Conservation (phyloP, 495 filamentous ascomycete species). For the Tuber indicum region DNA sequence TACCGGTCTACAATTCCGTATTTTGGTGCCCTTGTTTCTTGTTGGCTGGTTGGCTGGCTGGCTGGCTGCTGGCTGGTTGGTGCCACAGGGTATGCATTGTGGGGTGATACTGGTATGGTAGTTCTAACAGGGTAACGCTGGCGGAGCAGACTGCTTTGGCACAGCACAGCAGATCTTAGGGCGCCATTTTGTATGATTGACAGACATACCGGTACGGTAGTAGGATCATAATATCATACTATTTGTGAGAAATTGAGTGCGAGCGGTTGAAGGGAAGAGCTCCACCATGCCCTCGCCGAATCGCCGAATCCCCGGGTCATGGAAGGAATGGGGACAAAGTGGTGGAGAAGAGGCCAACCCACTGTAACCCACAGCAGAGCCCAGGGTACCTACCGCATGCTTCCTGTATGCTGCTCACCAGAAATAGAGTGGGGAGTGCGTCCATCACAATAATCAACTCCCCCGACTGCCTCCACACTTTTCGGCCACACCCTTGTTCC, state of each 20-base stretch:
- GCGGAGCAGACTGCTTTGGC: background rate
- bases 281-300: background rate
- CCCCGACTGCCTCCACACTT: constrained; percentile 24
- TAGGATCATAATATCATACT: background rate
- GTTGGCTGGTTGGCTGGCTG: background rate
- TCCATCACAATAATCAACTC: constrained; percentile 16
- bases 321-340: background rate
- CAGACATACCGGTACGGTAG: too few relatives aligned
- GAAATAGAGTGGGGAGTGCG: constrained; percentile 24
- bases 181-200: background rate
- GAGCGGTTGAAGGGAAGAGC: background rate
- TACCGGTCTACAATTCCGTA: background rate
- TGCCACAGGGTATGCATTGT: background rate
- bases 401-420: constrained; percentile 11
- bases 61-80: background rate
- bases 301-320: background rate
- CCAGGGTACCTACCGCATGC: background rate
- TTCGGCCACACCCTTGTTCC: constrained; percentile 32
- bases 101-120: background rate
- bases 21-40: background rate
- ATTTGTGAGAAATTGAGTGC: background rate
- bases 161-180: background rate
- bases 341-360: background rate
- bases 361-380: background rate
- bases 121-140: background rate